Conservation (phyloP, 1,284 basidiomycete species). For the Mycena citricolor region DNA sequence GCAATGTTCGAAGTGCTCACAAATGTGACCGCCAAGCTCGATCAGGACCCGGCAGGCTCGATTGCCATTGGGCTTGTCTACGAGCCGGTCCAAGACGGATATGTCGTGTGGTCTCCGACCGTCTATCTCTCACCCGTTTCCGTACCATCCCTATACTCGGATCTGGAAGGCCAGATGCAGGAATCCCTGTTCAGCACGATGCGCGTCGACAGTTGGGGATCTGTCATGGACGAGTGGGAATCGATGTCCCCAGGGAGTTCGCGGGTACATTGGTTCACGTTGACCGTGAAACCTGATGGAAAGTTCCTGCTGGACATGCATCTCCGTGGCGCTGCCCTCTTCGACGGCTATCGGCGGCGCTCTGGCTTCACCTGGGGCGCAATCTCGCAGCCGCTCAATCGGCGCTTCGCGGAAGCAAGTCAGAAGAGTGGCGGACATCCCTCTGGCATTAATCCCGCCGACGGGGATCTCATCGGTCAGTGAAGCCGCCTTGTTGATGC, state of each 20-base stretch:
- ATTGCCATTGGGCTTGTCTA: slow-evolving; percentile 21
- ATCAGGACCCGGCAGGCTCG: slow-evolving; percentile 21
- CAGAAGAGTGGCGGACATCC: slow-evolving; percentile 23
- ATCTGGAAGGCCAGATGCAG: slow-evolving; percentile 11
- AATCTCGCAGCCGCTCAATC: slow-evolving; percentile 23
- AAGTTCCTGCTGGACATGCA: slow-evolving; percentile 23
- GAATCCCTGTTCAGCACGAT: slow-evolving; percentile 16
- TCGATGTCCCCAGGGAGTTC: slow-evolving; percentile 19
- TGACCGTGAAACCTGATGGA: slow-evolving; percentile 22
- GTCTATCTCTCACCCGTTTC: slow-evolving; percentile 22
- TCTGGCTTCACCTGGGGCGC: slow-evolving; percentile 22
- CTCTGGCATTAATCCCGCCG: slow-evolving; percentile 15
- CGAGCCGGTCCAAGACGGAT: slow-evolving; percentile 17
- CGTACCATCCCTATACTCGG: slow-evolving; percentile 23
- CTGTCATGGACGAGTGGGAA: slow-evolving; percentile 24
- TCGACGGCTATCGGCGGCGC: slow-evolving; percentile 15
- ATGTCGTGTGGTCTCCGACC: slow-evolving; percentile 24
- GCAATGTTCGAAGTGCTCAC: slow-evolving; percentile 21
- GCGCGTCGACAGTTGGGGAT: slow-evolving; percentile 21
- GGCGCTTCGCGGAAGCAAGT: slow-evolving; percentile 9
- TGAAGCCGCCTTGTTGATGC: not conserved
- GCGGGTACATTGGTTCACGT: slow-evolving; percentile 23
- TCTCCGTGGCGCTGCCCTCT: slow-evolving; percentile 18
- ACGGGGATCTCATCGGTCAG: slow-evolving; percentile 25
- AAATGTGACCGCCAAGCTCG: slow-evolving; percentile 19